Evolutionary conservation across 2,329 filamentous ascomycete genomes (phyloP).

Genomic region (Aspergillus fischeri): DNA sequence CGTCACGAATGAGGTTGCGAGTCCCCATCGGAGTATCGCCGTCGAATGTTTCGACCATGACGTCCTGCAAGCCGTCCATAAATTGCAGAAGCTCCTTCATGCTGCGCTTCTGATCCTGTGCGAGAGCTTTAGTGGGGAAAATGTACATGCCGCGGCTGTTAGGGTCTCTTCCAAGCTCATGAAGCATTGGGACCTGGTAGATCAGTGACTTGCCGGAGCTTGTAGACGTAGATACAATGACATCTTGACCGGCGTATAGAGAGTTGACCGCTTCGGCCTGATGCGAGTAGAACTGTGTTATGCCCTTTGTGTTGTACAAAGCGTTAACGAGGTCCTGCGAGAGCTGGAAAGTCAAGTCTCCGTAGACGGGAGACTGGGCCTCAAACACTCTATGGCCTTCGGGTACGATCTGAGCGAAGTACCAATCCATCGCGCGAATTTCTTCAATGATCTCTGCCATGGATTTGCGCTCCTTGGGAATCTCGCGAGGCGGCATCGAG

Average conservation of each 20-base stretch:
- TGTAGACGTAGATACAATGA: slow-evolving; percentile 91
- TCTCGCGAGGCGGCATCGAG: slow-evolving; percentile 59
- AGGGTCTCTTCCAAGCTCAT: slow-evolving; percentile 74
- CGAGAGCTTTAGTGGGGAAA: slow-evolving; percentile 93
- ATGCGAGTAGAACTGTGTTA: slow-evolving; percentile 82
- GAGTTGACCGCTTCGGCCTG: slow-evolving; percentile 92
- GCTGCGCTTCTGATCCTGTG: slow-evolving; percentile 88
- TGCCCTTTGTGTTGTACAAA: slow-evolving; percentile 84
- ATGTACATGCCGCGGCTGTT: slow-evolving; percentile 91
- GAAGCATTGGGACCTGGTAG: slow-evolving; percentile 88
- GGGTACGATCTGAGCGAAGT: slow-evolving; percentile 86
- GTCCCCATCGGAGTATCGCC: slow-evolving; percentile 84
- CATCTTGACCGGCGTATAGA: slow-evolving; percentile 73
- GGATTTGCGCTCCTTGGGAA: slow-evolving; percentile 73
- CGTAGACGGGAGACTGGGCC: slow-evolving; percentile 73
- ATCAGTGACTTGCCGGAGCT: slow-evolving; percentile 98
- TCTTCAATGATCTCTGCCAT: slow-evolving; percentile 83
- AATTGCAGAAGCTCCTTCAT: slow-evolving; percentile 79
- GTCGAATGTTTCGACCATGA: slow-evolving; percentile 88
- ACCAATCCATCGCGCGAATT: slow-evolving; percentile 79
- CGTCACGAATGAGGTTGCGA: slow-evolving; percentile 75
- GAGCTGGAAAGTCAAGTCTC: slow-evolving; percentile 77
- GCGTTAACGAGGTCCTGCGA: slow-evolving; percentile 95
- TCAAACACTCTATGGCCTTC: slow-evolving; percentile 91
- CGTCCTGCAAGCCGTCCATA: slow-evolving; percentile 70